Evolutionary conservation across 495 filamentous ascomycete species (phyloP), one percentile per base, ranked within the genome.

Genomic region (Hypomontagnella monticulosa): DNA sequence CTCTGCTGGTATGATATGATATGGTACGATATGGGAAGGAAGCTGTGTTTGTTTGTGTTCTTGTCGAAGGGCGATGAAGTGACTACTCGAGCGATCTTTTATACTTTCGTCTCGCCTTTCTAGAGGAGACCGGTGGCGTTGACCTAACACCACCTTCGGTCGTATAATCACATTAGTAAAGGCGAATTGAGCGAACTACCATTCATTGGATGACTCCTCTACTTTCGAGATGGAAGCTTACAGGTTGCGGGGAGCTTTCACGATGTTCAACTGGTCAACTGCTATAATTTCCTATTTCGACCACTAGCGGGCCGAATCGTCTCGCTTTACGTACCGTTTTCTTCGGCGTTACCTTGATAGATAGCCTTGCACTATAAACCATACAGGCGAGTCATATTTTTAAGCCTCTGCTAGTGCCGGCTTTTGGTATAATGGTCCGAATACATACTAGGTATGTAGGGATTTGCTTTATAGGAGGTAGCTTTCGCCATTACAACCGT

Each of bases 281-380:
- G 65, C 15, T 68, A 62, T 18, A 63, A 9, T 68, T 68, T 55
- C 65, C 65, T 55, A 40, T 59, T 68, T 62, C 9, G 46, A 57
- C 23, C 4, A 36, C 42, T 44, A 44, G 49, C 56, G 50, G 36
- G 10, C 19, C 42, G 56, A 50, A 56, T 55, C 50, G 40, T 46
- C 8, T 46, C 49, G 42, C 41, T 62, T 55, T 55, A 62, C 49
- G 49, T 52, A 34, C n/a, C 14, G 32, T 3, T 27, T 44, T 37
- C 5, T 20, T 44, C 38, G 47, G 40, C 2, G 11, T 36, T 42
- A 52, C 46, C 40, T 33, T 7, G 23, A 27, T 34, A n/a, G 43
- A 16, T 30, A 33, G 19, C 23, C 23, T 27, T 27, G 2, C 23
- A 27, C 23, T 6, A 27, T 27, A 2, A 27, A 3, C 23, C n/a